phyloP scores from a whole-genome alignment of 805 yeast species.

The Hagleromyces aurorensis region DNA sequence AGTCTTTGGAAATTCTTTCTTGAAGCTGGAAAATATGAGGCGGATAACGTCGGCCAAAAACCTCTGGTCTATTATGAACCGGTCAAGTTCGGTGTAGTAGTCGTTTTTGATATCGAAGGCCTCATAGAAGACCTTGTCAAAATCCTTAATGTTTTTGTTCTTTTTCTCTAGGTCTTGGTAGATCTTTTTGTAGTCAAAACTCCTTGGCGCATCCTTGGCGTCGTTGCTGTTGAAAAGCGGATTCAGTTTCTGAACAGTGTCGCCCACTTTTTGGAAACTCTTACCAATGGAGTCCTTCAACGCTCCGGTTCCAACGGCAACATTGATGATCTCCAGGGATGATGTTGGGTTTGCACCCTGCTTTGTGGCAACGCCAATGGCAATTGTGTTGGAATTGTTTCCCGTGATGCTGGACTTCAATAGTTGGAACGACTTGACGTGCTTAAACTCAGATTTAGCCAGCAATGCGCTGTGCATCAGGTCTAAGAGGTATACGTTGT shows the following conservation, averaged over 20 bases:
- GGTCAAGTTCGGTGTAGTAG: slow-evolving; percentile 58
- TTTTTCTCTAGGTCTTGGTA: slow-evolving; percentile 20
- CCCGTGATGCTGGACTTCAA: slow-evolving; percentile 19
- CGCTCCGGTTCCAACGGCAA: slow-evolving; percentile 60
- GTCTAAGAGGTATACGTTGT: slow-evolving; percentile 25
- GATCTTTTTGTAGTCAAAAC: slow-evolving; percentile 21
- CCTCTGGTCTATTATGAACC: slow-evolving; percentile 47
- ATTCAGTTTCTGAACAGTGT: slow-evolving; percentile 16
- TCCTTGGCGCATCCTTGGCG: slow-evolving; percentile 7
- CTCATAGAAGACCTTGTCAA: slow-evolving; percentile 29
- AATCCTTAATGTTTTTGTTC: slow-evolving; percentile 17
- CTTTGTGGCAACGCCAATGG: slow-evolving; percentile 27
- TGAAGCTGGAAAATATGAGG: slow-evolving; percentile 33
- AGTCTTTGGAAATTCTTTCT: slow-evolving; percentile 43
- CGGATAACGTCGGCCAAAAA: slow-evolving; percentile 42
- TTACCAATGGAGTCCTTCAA: slow-evolving; percentile 66
- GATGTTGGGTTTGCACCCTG: slow-evolving; percentile 22
- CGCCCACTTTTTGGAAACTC: slow-evolving; percentile 29
- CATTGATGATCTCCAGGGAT: slow-evolving; percentile 28
- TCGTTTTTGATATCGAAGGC: slow-evolving; percentile 33
- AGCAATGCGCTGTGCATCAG: slow-evolving; percentile 22
- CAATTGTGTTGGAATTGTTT: slow-evolving; percentile 14
- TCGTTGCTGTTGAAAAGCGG: slow-evolving; percentile 16
- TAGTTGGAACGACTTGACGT: slow-evolving; percentile 25
- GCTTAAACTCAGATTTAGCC: slow-evolving; percentile 19